Conservation (phyloP, 73 alveolate species). For the Paramecium octaurelia region DNA sequence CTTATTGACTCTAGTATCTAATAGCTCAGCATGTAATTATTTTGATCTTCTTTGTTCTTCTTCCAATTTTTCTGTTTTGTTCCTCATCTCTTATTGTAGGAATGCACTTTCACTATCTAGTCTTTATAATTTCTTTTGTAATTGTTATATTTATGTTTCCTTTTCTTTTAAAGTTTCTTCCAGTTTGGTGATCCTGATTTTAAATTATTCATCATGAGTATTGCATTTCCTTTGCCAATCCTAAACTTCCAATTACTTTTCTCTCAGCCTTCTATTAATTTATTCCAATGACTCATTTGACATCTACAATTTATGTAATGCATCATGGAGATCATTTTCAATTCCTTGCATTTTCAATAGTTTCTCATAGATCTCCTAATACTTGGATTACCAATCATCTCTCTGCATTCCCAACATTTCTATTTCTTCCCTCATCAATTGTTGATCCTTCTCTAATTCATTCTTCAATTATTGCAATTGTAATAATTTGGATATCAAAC, state of each 20-base stretch:
- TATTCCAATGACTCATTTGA: constrained; percentile 19
- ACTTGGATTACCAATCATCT: constrained; percentile 1
- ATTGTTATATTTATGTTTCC: background rate
- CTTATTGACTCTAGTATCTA: constrained; percentile 17
- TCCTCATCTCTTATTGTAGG: background rate
- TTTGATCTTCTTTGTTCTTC: constrained; percentile 39
- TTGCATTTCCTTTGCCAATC: constrained; percentile 39
- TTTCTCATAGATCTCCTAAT: constrained; percentile 8
- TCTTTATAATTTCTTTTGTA: background rate
- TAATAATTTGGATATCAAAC: background rate
- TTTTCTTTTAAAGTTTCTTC: background rate
- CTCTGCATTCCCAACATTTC: background rate
- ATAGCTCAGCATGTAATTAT: constrained; percentile 19
- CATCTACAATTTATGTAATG: background rate
- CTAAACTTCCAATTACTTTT: constrained; percentile 17
- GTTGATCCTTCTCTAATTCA: background rate
- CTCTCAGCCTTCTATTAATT: background rate
- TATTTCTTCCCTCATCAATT: background rate
- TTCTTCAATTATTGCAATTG: background rate
- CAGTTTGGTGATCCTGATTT: background rate
- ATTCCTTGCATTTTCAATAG: constrained; percentile 10
- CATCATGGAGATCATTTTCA: constrained; percentile 14
- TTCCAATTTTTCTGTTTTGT: background rate
- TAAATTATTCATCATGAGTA: constrained; percentile 28
- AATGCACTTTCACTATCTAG: constrained; percentile 4